These are phyloP conservation scores for Blastomyces silverae DNA, from an alignment of 2,329 filamentous ascomycete species.

Conservation along the genomic window DNA sequence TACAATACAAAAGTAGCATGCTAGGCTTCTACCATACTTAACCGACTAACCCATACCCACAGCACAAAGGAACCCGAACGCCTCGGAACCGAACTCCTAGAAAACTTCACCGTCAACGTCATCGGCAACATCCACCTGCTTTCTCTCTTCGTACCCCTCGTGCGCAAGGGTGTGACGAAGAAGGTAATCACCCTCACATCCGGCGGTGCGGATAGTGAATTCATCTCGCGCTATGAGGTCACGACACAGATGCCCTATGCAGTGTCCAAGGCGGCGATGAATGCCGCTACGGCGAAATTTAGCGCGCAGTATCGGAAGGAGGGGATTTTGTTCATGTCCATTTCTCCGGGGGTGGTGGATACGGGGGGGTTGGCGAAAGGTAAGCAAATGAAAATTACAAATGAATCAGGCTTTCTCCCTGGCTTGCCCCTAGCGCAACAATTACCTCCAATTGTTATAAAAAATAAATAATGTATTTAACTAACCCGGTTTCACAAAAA, in stretches of 20 bases:
- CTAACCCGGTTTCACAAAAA: too few relatives aligned
- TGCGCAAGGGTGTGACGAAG: conserved; percentile 47
- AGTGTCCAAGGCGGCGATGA: conserved; percentile 49
- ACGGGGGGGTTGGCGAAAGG: background rate
- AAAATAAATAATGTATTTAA: too few relatives aligned
- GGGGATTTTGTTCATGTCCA: conserved; percentile 48
- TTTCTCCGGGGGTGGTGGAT: conserved; percentile 41
- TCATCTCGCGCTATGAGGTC: conserved; percentile 37
- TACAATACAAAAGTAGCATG: background rate
- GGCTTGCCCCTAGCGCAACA: too few relatives aligned
- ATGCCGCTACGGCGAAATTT: conserved; percentile 50
- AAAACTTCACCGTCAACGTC: conserved; percentile 45
- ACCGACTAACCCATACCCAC: too few relatives aligned
- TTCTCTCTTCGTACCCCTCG: conserved; percentile 49
- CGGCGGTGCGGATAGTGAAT: conserved; percentile 45
- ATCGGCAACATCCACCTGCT: conserved; percentile 49
- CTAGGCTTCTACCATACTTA: too few relatives aligned
- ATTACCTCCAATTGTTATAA: too few relatives aligned
- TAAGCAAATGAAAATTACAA: background rate
- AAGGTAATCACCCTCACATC: conserved; percentile 50
- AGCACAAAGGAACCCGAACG: conserved; percentile 30
- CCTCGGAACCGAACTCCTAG: conserved; percentile 33
- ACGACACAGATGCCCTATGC: conserved; percentile 39
- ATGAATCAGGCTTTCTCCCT: too few relatives aligned
- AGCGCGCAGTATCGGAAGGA: conserved; percentile 45